Conservation (phyloP, 2,329 filamentous ascomycete genomes). For the Myrmaecium sp. region DNA sequence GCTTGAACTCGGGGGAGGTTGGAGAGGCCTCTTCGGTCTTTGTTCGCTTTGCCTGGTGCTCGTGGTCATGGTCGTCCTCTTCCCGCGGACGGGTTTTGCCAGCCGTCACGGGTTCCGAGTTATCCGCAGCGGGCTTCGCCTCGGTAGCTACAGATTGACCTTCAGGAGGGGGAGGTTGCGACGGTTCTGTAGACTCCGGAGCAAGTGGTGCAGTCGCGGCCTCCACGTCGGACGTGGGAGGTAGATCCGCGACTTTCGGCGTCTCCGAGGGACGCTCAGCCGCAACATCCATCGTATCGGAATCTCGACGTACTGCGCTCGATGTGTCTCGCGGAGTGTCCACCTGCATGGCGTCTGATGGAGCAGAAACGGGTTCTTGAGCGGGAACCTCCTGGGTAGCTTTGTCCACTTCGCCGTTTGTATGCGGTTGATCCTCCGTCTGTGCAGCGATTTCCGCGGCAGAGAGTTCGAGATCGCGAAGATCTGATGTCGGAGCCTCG, state of each 20-base stretch:
- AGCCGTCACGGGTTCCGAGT: not conserved
- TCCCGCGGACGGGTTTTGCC: slow-evolving; percentile 53
- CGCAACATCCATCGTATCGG: slow-evolving; percentile 14
- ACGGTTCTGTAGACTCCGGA: slow-evolving; percentile 2
- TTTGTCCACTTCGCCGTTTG: not conserved
- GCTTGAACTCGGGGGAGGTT: slow-evolving; percentile 24
- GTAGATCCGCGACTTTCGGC: slow-evolving; percentile 3
- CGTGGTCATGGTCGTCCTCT: slow-evolving; percentile 44
- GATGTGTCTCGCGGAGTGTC: too few relatives aligned
- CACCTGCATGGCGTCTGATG: slow-evolving; percentile 4
- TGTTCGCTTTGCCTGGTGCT: slow-evolving; percentile 64
- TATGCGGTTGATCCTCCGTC: not conserved
- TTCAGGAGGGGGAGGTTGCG: slow-evolving; percentile 2
- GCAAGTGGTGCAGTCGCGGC: slow-evolving; percentile 1
- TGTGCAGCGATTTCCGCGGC: not conserved
- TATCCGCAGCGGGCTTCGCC: slow-evolving; percentile 4
- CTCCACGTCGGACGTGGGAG: slow-evolving; percentile 3
- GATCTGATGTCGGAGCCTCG: slow-evolving; percentile 22
- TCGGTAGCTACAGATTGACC: slow-evolving; percentile 1
- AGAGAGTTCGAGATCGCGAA: slow-evolving; percentile 4
- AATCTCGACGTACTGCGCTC: too few relatives aligned
- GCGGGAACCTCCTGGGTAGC: slow-evolving; percentile 15
- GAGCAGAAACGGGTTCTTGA: slow-evolving; percentile 9
- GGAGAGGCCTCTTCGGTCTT: slow-evolving; percentile 41
- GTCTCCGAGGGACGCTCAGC: slow-evolving; percentile 8